A percentile compares a stretch with the other conserved stretches of the same genome.
phyloP scores from a whole-genome alignment of 2,329 filamentous ascomycete genomes.

The Mycocentrospora acerina region DNA sequence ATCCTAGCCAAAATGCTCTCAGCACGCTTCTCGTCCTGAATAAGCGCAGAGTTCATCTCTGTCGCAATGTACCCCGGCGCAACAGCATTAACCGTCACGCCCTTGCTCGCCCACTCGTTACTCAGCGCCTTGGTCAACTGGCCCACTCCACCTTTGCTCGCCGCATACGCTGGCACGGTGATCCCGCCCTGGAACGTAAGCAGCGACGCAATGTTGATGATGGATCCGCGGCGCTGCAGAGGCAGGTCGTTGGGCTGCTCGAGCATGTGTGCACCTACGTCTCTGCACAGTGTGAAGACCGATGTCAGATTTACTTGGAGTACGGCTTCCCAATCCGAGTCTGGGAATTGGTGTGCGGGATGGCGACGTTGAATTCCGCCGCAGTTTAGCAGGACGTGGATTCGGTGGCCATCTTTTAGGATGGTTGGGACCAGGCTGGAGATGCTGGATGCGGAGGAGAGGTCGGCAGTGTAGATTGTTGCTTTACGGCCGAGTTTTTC shows the following conservation, averaged over 20 bases:
- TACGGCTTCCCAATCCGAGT: slow-evolving; percentile 76
- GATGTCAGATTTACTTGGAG: slow-evolving; percentile 84
- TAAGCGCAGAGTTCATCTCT: slow-evolving; percentile 88
- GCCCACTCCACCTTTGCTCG: slow-evolving; percentile 79
- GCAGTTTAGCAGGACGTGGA: slow-evolving; percentile 82
- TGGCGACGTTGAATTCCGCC: slow-evolving; percentile 83
- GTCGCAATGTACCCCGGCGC: slow-evolving; percentile 89
- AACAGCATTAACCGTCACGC: slow-evolving; percentile 83
- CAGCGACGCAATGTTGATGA: slow-evolving; percentile 84
- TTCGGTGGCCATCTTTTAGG: slow-evolving; percentile 61
- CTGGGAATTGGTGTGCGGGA: slow-evolving; percentile 72
- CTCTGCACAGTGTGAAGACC: slow-evolving; percentile 76
- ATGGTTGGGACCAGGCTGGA: slow-evolving; percentile 61
- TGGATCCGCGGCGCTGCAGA: slow-evolving; percentile 60
- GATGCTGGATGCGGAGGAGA: slow-evolving; percentile 63
- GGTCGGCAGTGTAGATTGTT: slow-evolving; percentile 69
- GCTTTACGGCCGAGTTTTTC: slow-evolving; percentile 67
- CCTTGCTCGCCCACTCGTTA: slow-evolving; percentile 82
- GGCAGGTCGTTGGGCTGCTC: slow-evolving; percentile 52
- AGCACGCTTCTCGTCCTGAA: slow-evolving; percentile 69
- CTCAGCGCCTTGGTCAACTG: slow-evolving; percentile 83
- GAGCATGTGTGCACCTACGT: slow-evolving; percentile 79
- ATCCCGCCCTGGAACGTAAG: slow-evolving; percentile 84
- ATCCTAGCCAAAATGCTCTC: slow-evolving; percentile 77
- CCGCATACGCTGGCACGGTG: slow-evolving; percentile 85